Base-by-base conservation (phyloP, 2,329 filamentous ascomycete genomes). In the Calonectria hawksworthii region DNA sequence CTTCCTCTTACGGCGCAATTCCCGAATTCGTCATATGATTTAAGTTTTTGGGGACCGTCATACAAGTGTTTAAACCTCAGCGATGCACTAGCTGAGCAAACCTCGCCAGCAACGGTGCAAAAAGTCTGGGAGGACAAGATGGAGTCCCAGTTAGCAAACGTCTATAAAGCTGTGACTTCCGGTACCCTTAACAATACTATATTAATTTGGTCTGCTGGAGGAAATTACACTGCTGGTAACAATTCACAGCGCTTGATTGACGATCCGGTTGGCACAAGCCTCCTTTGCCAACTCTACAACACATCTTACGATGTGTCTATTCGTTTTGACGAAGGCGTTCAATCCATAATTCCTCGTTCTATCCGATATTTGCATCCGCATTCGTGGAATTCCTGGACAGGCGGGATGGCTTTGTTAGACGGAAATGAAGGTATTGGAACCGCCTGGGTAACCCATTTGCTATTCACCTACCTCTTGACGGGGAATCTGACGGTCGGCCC, bases 371-470 rank as follows among this genome's bases (percentile, higher is more conserved):
- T 41, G 7, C n/a, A 63, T 8, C 56, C 56, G 6, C 36, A 41
- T 18, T 8, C 14, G 1, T 63, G 14, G 13, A 18, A 21, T 8
- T 21, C 7, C 7, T 0, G 1, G 1, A 10, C 1, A 9, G 41
- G 32, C 32, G 32, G 32, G 32, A 32, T 9, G 32, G 32, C 32
- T 32, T 9, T 32, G 4, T 32, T 4, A 21, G 2, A 21, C 8
- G 18, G 18, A 44, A 1, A 44, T 2, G 7, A 1, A 3, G 36
- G 56, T 14, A 41, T 21, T 1, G 56, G 56, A 21, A 41, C 56
- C 26, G 56, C 56, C 13, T 18, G 7, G 8, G 23, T 63, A 10
- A 63, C 14, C 0, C 56, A 63, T 41, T 0, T 41, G 1, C 2
- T 63, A 3, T 63, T 63, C 36, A 18, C 5, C 4, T 63, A 63